Percentiles rank a stretch among this genome's conserved stretches.
phyloP scores from a whole-genome alignment of 306 rosid species.

The Psophocarpus tetragonolobus region DNA sequence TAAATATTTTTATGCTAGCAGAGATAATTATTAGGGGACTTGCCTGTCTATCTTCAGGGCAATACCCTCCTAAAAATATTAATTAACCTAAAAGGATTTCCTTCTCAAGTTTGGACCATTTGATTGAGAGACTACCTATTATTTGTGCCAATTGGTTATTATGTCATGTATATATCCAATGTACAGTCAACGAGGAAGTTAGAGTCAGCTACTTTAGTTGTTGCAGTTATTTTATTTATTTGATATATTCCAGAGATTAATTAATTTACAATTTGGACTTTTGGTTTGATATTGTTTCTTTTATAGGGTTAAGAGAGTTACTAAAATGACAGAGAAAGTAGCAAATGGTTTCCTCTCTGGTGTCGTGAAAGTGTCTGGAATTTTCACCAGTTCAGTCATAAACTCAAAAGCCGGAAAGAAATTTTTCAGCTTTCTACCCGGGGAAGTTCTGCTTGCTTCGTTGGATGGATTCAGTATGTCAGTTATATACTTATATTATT shows the following conservation, averaged over 20 bases:
- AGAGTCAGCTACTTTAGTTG: neutral
- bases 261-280: slow-evolving; percentile 1
- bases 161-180: neutral
- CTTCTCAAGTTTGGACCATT: too few relatives aligned
- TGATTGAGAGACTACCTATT: too few relatives aligned
- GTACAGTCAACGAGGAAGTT: slow-evolving; percentile 12
- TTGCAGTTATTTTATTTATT: slow-evolving; percentile 1
- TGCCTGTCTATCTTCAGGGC: neutral
- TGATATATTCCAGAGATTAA: neutral
- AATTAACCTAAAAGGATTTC: too few relatives aligned
- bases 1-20: neutral
- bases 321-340: slow-evolving; percentile 88
- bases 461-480: slow-evolving; percentile 91
- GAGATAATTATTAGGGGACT: neutral
- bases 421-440: slow-evolving; percentile 78
- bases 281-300: slow-evolving; percentile 27
- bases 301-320: slow-evolving; percentile 85
- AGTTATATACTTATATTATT: slow-evolving; percentile 25
- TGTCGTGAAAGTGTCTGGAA: slow-evolving; percentile 77
- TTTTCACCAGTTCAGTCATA: slow-evolving; percentile 72
- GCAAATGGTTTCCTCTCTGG: slow-evolving; percentile 91
- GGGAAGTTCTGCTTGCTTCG: slow-evolving; percentile 91
- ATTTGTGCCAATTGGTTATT: too few relatives aligned
- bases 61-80: neutral
- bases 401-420: slow-evolving; percentile 78